Percentiles rank a stretch among this genome's conserved stretches.
Evolutionary conservation across 352 stramenopile species (phyloP).

Genomic region (Globisporangium spiculum): DNA sequence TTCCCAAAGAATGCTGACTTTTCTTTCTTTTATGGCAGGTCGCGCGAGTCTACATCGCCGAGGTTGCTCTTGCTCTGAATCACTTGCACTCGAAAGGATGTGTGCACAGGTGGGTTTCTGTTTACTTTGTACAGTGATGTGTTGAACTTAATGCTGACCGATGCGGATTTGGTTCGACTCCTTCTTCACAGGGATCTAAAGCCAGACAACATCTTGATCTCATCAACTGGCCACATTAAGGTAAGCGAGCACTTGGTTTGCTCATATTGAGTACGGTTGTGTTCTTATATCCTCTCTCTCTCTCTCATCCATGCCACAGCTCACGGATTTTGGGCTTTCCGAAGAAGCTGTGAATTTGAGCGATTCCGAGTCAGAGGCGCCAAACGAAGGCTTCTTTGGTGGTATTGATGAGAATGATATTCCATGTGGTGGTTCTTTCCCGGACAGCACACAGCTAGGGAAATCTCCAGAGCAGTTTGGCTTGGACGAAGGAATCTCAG

Average conservation of each 20-base stretch:
- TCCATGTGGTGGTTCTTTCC: background rate
- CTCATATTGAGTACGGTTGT: background rate
- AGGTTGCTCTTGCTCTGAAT: constrained; percentile 84
- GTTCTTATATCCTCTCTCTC: background rate
- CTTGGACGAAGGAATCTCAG: constrained; percentile 24
- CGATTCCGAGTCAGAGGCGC: constrained; percentile 34
- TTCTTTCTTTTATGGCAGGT: constrained; percentile 37
- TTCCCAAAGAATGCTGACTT: background rate
- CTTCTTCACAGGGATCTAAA: constrained; percentile 72
- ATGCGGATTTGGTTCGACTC: constrained; percentile 12
- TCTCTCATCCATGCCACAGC: constrained; percentile 25
- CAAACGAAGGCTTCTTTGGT: constrained; percentile 19
- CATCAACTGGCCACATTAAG: constrained; percentile 85
- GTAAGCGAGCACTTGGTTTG: constrained; percentile 22
- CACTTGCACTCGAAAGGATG: constrained; percentile 84
- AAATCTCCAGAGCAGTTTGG: constrained; percentile 21
- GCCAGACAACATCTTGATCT: constrained; percentile 90
- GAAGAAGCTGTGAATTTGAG: constrained; percentile 68
- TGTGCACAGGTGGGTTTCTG: constrained; percentile 58
- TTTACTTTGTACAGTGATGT: background rate
- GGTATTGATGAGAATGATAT: constrained; percentile 15
- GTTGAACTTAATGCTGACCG: constrained; percentile 4
- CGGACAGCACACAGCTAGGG: background rate
- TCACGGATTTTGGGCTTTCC: constrained; percentile 86
- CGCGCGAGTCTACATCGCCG: constrained; percentile 84